Percentiles rank a stretch among this genome's conserved stretches.
These are phyloP conservation scores for Pythium vanterpoolii DNA, from an alignment of 352 stramenopile genomes.

Conservation along the genomic window DNA sequence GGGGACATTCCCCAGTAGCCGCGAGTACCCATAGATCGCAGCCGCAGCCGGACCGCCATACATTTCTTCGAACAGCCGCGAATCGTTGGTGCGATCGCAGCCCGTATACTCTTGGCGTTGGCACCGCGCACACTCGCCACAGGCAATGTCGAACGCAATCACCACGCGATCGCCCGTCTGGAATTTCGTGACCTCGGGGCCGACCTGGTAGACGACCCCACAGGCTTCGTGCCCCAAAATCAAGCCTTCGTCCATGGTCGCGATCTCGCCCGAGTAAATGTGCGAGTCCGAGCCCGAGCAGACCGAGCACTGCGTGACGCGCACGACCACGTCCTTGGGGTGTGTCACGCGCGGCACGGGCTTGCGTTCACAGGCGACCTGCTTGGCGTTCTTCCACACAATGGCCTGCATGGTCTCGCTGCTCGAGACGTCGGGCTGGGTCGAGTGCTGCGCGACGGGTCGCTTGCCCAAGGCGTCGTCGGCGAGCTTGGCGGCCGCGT, in stretches of 20 bases:
- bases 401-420: constrained; percentile 35
- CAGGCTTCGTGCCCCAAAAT: constrained; percentile 71
- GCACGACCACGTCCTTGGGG: too few relatives aligned
- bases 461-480: constrained; percentile 34
- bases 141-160: constrained; percentile 68
- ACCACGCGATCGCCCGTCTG: constrained; percentile 69
- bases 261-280: constrained; percentile 30
- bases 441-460: constrained; percentile 23
- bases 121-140: constrained; percentile 67
- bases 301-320: too few relatives aligned
- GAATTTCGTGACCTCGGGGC: constrained; percentile 45
- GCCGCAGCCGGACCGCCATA: constrained; percentile 67
- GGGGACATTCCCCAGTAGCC: constrained; percentile 52
- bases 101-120: constrained; percentile 48
- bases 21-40: constrained; percentile 53
- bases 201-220: constrained; percentile 55
- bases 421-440: constrained; percentile 28
- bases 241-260: constrained; percentile 51
- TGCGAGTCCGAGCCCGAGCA: constrained; percentile 51
- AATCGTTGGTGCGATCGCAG: constrained; percentile 78
- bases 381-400: constrained; percentile 32
- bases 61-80: constrained; percentile 56
- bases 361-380: too few relatives aligned
- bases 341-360: too few relatives aligned
- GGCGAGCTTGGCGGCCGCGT: constrained; percentile 30